Evolutionary conservation across 2,329 filamentous ascomycete species (phyloP).

Genomic region (Blastomyces emzantsi): DNA sequence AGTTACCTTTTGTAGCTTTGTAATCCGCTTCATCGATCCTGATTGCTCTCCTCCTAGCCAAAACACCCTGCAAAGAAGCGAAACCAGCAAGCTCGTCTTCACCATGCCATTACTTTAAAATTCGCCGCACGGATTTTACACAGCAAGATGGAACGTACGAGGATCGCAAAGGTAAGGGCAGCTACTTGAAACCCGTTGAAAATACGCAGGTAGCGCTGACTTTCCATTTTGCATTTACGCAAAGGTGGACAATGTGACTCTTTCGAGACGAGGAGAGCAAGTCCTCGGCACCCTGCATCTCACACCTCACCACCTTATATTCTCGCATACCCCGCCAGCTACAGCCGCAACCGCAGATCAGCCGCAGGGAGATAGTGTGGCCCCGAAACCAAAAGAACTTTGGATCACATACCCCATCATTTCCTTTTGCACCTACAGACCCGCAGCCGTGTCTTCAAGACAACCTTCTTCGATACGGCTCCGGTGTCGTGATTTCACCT

Average conservation of each 20-base stretch:
- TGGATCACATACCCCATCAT: slow-evolving; percentile 97
- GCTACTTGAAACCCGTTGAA: neutral
- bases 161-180: slow-evolving; percentile 16
- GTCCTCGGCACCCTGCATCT: slow-evolving; percentile 54
- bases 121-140: neutral
- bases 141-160: slow-evolving; percentile 16
- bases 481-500: slow-evolving; percentile 86
- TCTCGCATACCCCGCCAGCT: slow-evolving; percentile 46
- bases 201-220: neutral
- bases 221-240: neutral
- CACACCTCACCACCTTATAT: slow-evolving; percentile 56
- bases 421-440: slow-evolving; percentile 65
- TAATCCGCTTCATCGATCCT: neutral
- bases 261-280: slow-evolving; percentile 48
- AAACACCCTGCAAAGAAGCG: neutral
- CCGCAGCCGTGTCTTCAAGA: slow-evolving; percentile 58
- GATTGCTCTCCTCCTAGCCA: neutral
- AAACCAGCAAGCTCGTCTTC: neutral
- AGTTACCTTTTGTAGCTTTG: neutral
- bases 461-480: slow-evolving; percentile 75
- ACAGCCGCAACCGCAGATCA: slow-evolving; percentile 24
- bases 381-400: slow-evolving; percentile 55
- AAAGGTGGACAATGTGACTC: slow-evolving; percentile 50
- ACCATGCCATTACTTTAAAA: slow-evolving; percentile 5
- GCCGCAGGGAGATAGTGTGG: slow-evolving; percentile 28